Conservation (phyloP, 176 grass and related monocot genomes). For the Puya raimondii region DNA sequence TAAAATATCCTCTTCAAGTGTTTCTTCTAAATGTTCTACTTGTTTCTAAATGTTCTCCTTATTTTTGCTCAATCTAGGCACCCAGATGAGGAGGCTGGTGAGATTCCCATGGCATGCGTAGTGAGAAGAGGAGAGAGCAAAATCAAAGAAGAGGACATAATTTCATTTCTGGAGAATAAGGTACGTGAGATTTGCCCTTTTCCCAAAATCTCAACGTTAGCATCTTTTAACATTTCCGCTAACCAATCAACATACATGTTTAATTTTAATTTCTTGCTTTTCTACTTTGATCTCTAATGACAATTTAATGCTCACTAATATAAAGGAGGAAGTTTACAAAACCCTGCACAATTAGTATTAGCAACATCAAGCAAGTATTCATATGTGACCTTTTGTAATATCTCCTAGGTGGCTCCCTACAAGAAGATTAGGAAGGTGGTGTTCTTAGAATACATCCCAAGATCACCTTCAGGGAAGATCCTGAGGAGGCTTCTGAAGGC, state of each 20-base stretch:
- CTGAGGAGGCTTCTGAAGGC: constrained; percentile 36
- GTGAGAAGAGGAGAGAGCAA: constrained; percentile 35
- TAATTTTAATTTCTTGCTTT: background rate
- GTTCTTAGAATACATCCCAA: constrained; percentile 42
- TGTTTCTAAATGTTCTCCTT: background rate
- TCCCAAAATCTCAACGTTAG: background rate
- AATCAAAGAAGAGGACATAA: constrained; percentile 25
- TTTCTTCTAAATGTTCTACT: too few species aligned
- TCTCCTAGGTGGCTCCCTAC: constrained; percentile 42
- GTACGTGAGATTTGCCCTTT: background rate
- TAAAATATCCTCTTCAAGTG: too few species aligned
- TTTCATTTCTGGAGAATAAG: constrained; percentile 33
- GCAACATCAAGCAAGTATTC: background rate
- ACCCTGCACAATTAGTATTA: background rate
- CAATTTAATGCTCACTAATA: background rate
- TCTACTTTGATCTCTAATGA: background rate
- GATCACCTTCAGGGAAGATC: constrained; percentile 51
- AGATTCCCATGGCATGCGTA: constrained; percentile 48
- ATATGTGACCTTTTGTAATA: background rate
- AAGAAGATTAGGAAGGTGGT: constrained; percentile 47
- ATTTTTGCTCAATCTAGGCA: constrained; percentile 23
- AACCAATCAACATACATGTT: background rate
- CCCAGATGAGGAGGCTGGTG: constrained; percentile 43
- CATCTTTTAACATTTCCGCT: background rate
- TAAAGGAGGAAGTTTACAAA: background rate